Percentiles rank a stretch among this genome's conserved stretches.
phyloP scores from a whole-genome alignment of 495 filamentous ascomycete genomes.

The Penicillium lagena region DNA sequence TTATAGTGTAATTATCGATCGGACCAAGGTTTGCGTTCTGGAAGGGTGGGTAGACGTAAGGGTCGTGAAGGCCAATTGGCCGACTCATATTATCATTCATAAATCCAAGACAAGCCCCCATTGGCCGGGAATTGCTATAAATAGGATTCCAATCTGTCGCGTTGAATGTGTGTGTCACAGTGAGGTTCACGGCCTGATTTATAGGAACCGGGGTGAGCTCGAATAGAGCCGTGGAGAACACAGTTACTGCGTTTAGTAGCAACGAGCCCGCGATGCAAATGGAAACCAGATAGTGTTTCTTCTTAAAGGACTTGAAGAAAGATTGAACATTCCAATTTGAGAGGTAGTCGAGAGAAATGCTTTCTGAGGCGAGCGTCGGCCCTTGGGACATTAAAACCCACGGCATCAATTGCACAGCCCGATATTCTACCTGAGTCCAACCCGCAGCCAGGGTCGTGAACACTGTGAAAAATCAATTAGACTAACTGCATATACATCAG shows the following conservation, averaged over 20 bases:
- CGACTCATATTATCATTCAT: neutral
- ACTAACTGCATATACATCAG: neutral
- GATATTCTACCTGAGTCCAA: slow-evolving; percentile 8
- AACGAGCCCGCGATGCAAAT: slow-evolving; percentile 4
- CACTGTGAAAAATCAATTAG: neutral
- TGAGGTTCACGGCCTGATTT: neutral
- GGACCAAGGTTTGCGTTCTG: neutral
- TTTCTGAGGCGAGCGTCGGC: slow-evolving; percentile 2
- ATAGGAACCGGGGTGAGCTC: slow-evolving; percentile 1
- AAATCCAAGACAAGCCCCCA: neutral
- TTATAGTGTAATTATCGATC: too few species aligned
- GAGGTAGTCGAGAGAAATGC: slow-evolving; percentile 11
- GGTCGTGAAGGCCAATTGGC: neutral
- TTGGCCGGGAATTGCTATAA: neutral
- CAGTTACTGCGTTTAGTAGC: slow-evolving; percentile 2
- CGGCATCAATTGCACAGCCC: slow-evolving; percentile 4
- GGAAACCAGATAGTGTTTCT: slow-evolving; percentile 1
- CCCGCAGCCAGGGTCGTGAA: slow-evolving; percentile 2
- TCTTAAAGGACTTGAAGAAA: neutral
- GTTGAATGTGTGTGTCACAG: neutral
- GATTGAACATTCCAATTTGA: slow-evolving; percentile 7
- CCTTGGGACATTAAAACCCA: slow-evolving; percentile 5
- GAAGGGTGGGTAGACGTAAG: slow-evolving; percentile 1
- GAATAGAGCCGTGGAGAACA: slow-evolving; percentile 11
- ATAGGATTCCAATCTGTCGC: neutral